A percentile compares a stretch with the other conserved stretches of the same genome.
phyloP scores from a whole-genome alignment of 108 stramenopile species.

The Nannochloropsis oceanica region DNA sequence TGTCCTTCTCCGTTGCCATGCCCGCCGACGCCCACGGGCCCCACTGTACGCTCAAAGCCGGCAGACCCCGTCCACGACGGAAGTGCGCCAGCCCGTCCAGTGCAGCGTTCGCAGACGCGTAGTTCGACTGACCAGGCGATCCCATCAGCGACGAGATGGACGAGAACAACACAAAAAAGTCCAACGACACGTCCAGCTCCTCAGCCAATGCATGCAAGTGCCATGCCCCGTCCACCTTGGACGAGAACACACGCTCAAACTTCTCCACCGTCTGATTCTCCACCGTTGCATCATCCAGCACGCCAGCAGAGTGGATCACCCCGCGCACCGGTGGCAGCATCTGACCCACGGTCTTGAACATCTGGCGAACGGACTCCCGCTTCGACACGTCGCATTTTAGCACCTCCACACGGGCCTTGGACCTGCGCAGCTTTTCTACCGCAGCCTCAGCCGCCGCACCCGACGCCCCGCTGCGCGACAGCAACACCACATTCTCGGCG shows the following conservation, averaged over 20 bases:
- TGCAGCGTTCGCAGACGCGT: constrained; percentile 10
- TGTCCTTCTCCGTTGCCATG: not conserved
- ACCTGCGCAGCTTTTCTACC: too few relatives aligned
- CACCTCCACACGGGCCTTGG: too few relatives aligned
- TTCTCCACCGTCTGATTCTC: not conserved
- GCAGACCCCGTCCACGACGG: not conserved
- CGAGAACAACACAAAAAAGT: constrained; percentile 9
- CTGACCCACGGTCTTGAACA: too few relatives aligned
- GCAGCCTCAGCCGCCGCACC: too few relatives aligned
- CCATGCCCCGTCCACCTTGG: not conserved
- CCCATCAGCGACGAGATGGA: constrained; percentile 1
- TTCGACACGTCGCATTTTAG: too few relatives aligned
- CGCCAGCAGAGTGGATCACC: constrained; percentile 10
- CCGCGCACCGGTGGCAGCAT: constrained; percentile 13
- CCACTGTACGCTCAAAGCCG: constrained; percentile 9
- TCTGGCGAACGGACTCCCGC: too few relatives aligned
- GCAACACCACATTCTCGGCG: constrained; percentile 3
- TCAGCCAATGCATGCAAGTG: not conserved
- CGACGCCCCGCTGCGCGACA: too few relatives aligned
- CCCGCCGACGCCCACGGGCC: constrained; percentile 12
- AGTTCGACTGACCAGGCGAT: constrained; percentile 1
- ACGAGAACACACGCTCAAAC: not conserved
- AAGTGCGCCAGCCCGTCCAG: constrained; percentile 10
- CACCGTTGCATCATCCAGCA: not conserved
- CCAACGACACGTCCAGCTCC: not conserved